phyloP scores from a whole-genome alignment of 2,329 filamentous ascomycete genomes.

The Fusarium oxysporum region DNA sequence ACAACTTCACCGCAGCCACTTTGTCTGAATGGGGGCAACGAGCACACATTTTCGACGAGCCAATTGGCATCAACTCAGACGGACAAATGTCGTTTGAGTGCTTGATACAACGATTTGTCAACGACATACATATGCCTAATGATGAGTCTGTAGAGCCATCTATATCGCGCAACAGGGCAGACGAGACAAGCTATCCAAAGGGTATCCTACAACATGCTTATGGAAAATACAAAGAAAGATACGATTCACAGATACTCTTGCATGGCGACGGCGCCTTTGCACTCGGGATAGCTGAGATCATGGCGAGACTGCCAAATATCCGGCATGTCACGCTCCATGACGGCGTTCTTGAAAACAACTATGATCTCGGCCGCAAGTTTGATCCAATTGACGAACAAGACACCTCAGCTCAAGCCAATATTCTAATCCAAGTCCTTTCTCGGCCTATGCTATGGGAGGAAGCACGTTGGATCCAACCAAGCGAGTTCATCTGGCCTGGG shows the following conservation, averaged over 20 bases:
- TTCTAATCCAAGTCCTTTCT: background rate
- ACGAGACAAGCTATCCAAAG: rapidly evolving
- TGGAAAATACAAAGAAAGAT: background rate
- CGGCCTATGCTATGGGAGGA: background rate
- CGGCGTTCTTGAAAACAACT: background rate
- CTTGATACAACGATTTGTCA: background rate
- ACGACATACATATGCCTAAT: rapidly evolving
- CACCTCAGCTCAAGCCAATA: background rate
- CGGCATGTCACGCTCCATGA: background rate
- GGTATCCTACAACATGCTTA: background rate
- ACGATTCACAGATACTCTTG: rapidly evolving
- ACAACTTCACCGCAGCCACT: background rate
- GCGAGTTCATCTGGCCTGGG: background rate
- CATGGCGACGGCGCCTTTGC: background rate
- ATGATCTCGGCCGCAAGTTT: background rate
- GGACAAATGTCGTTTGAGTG: background rate
- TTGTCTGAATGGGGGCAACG: background rate
- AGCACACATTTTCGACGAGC: too few species aligned
- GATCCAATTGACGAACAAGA: background rate
- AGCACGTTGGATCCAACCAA: background rate
- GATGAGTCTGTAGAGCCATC: rapidly evolving
- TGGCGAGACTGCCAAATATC: background rate
- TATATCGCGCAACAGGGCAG: rapidly evolving
- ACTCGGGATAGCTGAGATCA: rapidly evolving
- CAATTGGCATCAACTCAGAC: rapidly evolving